phyloP scores from a whole-genome alignment of 2,329 filamentous ascomycete genomes.

The Chaetomium strumarium region DNA sequence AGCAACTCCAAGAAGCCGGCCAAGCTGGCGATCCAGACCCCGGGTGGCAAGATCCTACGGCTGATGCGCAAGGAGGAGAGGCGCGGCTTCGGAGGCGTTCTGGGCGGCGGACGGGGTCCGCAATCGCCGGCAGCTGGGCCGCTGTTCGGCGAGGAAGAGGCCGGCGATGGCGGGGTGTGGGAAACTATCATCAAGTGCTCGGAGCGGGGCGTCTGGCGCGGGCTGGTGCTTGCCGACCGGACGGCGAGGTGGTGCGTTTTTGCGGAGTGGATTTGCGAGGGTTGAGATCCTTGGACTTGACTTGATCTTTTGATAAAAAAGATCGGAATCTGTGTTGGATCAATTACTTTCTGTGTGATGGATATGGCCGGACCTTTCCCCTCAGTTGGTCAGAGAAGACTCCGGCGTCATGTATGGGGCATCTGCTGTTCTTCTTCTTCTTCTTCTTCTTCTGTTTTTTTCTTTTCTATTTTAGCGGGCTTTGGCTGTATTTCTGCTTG shows the following conservation, averaged over 20 bases:
- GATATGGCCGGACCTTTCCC: constrained; percentile 2
- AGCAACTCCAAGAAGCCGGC: constrained; percentile 71
- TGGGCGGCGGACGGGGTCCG: constrained; percentile 27
- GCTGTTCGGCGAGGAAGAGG: constrained; percentile 45
- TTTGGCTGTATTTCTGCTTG: too few species aligned
- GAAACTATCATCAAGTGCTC: constrained; percentile 89
- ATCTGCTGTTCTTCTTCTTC: not conserved
- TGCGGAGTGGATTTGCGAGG: constrained; percentile 69
- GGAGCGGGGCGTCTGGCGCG: constrained; percentile 74
- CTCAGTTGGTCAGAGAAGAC: not conserved
- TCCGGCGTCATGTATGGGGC: not conserved
- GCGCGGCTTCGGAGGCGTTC: constrained; percentile 45
- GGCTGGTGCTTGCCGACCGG: constrained; percentile 74
- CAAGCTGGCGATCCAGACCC: constrained; percentile 91
- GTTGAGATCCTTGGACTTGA: constrained; percentile 8
- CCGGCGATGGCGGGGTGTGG: constrained; percentile 69
- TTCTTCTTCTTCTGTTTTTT: not conserved
- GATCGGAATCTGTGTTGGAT: not conserved
- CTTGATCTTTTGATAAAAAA: not conserved
- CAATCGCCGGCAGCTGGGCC: not conserved
- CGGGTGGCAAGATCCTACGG: constrained; percentile 87
- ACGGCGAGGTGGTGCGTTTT: constrained; percentile 90
- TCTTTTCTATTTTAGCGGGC: not conserved
- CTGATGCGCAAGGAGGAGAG: constrained; percentile 75
- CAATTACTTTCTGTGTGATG: not conserved